Percentiles rank a stretch among this genome's conserved stretches.
Evolutionary conservation across 106 monocot species (phyloP).

Genomic region (Allium fistulosum): DNA sequence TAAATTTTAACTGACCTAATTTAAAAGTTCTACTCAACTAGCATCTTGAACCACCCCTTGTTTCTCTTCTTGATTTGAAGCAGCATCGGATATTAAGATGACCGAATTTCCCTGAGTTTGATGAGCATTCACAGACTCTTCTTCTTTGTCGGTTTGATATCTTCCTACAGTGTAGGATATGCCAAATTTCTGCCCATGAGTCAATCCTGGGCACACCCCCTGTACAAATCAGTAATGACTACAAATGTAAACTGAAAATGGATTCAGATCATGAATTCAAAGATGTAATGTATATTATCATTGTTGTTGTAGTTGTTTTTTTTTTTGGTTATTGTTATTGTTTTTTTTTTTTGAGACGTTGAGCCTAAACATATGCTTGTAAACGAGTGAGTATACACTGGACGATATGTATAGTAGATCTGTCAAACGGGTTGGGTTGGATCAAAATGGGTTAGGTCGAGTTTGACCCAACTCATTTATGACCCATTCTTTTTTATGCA

Average conservation of each 20-base stretch:
- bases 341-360: too few species aligned
- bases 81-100: constrained; percentile 22
- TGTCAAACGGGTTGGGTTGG: too few species aligned
- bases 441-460: too few species aligned
- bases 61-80: constrained; percentile 7
- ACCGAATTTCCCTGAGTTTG: constrained; percentile 22
- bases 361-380: too few species aligned
- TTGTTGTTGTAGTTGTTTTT: too few species aligned
- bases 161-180: constrained; percentile 49
- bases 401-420: too few species aligned
- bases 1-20: not conserved
- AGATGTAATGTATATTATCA: too few species aligned
- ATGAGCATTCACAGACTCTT: constrained; percentile 2
- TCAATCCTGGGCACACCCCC: constrained; percentile 66
- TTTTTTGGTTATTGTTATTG: too few species aligned
- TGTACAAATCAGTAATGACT: constrained; percentile 6
- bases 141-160: constrained; percentile 16
- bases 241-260: not conserved
- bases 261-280: not conserved
- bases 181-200: constrained; percentile 83
- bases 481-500: too few species aligned
- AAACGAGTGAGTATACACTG: too few species aligned
- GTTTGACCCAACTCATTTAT: too few species aligned
- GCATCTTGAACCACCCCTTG: not conserved
- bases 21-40: not conserved